Percentiles rank a stretch among this genome's conserved stretches.
Evolutionary conservation across 257 asterid genomes (phyloP).

Genomic region (Nicotiana paniculata): DNA sequence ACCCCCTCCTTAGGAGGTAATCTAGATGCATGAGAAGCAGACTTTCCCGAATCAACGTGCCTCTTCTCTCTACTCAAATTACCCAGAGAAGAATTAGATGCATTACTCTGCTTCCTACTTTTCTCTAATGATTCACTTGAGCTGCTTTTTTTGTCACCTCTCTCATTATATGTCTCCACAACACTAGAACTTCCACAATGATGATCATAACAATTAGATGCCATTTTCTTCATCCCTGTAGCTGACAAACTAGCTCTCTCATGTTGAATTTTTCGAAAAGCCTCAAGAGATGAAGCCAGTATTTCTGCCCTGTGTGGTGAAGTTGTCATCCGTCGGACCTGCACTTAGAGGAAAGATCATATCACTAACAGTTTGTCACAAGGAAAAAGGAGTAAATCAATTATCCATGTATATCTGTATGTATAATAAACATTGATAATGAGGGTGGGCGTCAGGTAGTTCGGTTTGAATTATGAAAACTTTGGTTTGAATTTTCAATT

Average conservation of each 20-base stretch:
- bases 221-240: constrained; percentile 28
- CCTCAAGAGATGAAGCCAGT: constrained; percentile 95
- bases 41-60: constrained; percentile 35
- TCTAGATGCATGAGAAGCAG: constrained; percentile 39
- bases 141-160: constrained; percentile 28
- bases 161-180: constrained; percentile 26
- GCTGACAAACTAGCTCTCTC: constrained; percentile 54
- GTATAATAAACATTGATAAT: background rate
- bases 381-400: background rate
- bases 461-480: too few species aligned
- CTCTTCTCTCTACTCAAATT: constrained; percentile 47
- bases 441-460: too few species aligned
- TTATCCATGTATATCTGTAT: background rate
- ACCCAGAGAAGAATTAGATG: constrained; percentile 33
- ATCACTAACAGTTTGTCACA: background rate
- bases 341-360: constrained; percentile 11
- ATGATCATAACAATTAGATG: constrained; percentile 35
- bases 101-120: constrained; percentile 35
- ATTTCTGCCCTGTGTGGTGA: constrained; percentile 98
- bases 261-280: constrained; percentile 85
- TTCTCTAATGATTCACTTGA: constrained; percentile 30
- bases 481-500: too few species aligned
- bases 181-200: constrained; percentile 29
- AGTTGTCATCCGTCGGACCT: constrained; percentile 99
- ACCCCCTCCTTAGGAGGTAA: constrained; percentile 43